These are phyloP conservation scores for Hemileccinum rubropunctum DNA, from an alignment of 768 basidiomycete genomes.

Conservation along the genomic window DNA sequence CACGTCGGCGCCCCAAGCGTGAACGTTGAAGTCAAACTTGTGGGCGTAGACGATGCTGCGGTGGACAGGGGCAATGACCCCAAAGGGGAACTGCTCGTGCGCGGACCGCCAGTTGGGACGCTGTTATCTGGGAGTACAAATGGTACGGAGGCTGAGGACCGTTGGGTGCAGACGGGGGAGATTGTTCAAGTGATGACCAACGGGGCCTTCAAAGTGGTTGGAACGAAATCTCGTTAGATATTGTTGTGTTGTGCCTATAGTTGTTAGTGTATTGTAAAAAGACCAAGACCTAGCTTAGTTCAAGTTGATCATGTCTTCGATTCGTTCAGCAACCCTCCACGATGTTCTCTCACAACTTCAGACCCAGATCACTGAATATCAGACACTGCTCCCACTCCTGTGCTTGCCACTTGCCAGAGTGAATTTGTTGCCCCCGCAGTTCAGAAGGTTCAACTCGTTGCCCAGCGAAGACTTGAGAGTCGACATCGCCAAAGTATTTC, in stretches of 20 bases:
- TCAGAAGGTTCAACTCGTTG: constrained; percentile 40
- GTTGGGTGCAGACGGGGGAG: constrained; percentile 46
- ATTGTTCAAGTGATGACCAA: constrained; percentile 56
- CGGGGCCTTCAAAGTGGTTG: constrained; percentile 53
- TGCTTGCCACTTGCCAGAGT: constrained; percentile 54
- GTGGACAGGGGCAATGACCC: constrained; percentile 71
- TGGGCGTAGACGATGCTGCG: constrained; percentile 59
- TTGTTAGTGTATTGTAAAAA: neutral
- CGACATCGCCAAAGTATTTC: constrained; percentile 35
- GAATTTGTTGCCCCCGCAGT: constrained; percentile 59
- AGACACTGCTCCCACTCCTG: constrained; percentile 54
- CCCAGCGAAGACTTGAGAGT: constrained; percentile 25
- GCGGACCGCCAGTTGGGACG: constrained; percentile 73
- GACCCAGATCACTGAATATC: constrained; percentile 45
- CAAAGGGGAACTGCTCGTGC: constrained; percentile 53
- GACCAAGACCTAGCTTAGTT: too few species aligned
- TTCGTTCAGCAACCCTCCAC: constrained; percentile 3
- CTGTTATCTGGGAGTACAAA: constrained; percentile 30
- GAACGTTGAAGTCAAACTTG: constrained; percentile 82
- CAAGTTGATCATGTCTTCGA: constrained; percentile 5
- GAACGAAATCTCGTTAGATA: constrained; percentile 7
- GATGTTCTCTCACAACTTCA: constrained; percentile 46
- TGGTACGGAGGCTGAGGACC: constrained; percentile 39
- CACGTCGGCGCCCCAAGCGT: constrained; percentile 79
- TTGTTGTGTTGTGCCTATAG: neutral